Percentiles rank a stretch among this genome's conserved stretches.
phyloP scores from a whole-genome alignment of 2,329 filamentous ascomycete genomes.

The Sclerotinia minor region DNA sequence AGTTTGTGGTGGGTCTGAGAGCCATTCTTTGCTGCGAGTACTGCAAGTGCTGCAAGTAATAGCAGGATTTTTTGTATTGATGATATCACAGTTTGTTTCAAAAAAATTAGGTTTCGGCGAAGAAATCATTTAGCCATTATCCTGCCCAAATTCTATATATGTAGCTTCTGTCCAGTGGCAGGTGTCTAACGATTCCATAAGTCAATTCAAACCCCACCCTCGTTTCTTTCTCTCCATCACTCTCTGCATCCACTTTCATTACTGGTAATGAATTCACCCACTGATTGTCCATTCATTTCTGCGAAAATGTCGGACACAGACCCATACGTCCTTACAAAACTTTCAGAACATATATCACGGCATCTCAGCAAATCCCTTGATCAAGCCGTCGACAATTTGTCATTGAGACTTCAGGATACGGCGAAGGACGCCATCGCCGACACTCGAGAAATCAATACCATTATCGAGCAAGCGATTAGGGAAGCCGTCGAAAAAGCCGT shows the following conservation, averaged over 20 bases:
- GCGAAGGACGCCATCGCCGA: slow-evolving; percentile 22
- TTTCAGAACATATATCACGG: slow-evolving; percentile 22
- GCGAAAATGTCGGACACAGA: slow-evolving; percentile 22
- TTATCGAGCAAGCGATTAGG: slow-evolving; percentile 15
- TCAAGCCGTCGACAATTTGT: slow-evolving; percentile 21
- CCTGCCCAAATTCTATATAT: slow-evolving; percentile 16
- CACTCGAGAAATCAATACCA: slow-evolving; percentile 23
- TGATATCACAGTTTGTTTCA: slow-evolving; percentile 1
- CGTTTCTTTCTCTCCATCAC: not conserved
- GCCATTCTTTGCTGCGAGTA: slow-evolving; percentile 15
- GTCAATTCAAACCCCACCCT: slow-evolving; percentile 13
- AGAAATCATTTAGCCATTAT: slow-evolving; percentile 2
- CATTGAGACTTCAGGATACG: slow-evolving; percentile 21
- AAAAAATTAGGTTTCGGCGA: slow-evolving; percentile 5
- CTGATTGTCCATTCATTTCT: slow-evolving; percentile 21
- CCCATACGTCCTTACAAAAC: slow-evolving; percentile 23
- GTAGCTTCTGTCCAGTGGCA: slow-evolving; percentile 22
- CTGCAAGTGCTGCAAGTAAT: slow-evolving; percentile 11
- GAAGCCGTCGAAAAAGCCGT: slow-evolving; percentile 22
- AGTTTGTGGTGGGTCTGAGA: slow-evolving; percentile 18
- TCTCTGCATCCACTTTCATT: not conserved
- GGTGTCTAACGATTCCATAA: slow-evolving; percentile 8
- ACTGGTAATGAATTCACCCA: slow-evolving; percentile 10
- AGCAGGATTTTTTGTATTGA: slow-evolving; percentile 10
- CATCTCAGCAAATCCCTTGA: slow-evolving; percentile 22